Base-by-base conservation (phyloP, 768 basidiomycete genomes). In the Boletellus emodensis region DNA sequence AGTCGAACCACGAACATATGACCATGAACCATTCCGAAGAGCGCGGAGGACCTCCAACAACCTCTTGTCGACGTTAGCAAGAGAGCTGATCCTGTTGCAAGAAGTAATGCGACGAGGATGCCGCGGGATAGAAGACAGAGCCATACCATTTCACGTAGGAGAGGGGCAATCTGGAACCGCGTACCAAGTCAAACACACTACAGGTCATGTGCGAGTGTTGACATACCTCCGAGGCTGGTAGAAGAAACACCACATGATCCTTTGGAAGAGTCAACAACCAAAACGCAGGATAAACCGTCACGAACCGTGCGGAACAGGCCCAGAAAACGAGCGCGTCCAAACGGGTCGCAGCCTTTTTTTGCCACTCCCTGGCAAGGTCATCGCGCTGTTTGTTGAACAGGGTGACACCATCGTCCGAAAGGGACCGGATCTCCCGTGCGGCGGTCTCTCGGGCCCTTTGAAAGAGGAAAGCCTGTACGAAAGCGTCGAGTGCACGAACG, bases 161-260 rank as follows among this genome's bases (percentile, higher is more conserved):
- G 30, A 41, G 48, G 22, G 74, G 72, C 12, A 78, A 62, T 33
- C 75, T 75, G 46, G 18, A 12, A 63, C n/a, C 22, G 46, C 28
- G 45, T 12, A 36, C 26, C 22, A 10, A 40, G 47, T 52, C 43
- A 54, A 49, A 46, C 48, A 46, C 48, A 33, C 17, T n/a, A 35
- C 0, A 8, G 10, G 17, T 14, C 15, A 14, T 32, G 37, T 37
- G 7, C 11, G 26, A 40, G 6, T 30, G 11, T 30, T 34, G 14
- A 55, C 59, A 43, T 61, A 88, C 86, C 84, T 80, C 54, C 79
- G 72, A 4, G 88, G 87, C 60, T 84, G 74, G 58, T 91, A 90
- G 63, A 88, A 84, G 66, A 87, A 91, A 58, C 88, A 90, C 89
- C 89, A 90, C 87, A 90, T 90, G 47, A 90, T 89, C 60, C 89